Evolutionary conservation across 2,329 filamentous ascomycete genomes (phyloP).

Genomic region (Colletotrichum spinosum): DNA sequence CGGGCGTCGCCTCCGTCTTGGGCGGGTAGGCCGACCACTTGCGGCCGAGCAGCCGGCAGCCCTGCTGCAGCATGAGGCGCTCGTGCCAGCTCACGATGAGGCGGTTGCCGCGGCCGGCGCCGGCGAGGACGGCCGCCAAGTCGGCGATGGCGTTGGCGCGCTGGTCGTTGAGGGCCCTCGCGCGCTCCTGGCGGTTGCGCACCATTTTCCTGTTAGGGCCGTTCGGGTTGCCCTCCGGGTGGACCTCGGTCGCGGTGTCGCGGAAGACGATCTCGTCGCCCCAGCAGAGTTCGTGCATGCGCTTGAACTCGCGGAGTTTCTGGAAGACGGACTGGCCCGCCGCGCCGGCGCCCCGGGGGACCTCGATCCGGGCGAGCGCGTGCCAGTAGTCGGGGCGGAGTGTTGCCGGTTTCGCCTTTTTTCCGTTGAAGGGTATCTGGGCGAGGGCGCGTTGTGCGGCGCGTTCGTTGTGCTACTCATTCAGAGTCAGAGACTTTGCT

Average conservation of each 20-base stretch:
- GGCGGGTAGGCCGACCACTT: constrained; percentile 20
- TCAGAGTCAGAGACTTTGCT: too few species aligned
- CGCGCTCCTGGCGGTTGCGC: constrained; percentile 58
- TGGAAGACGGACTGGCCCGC: constrained; percentile 71
- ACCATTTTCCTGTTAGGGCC: constrained; percentile 47
- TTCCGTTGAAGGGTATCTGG: constrained; percentile 74
- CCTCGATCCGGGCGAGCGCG: constrained; percentile 69
- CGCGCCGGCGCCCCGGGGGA: constrained; percentile 62
- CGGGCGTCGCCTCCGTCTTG: constrained; percentile 36
- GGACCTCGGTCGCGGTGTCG: constrained; percentile 41
- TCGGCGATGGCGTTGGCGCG: constrained; percentile 72
- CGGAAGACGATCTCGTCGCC: constrained; percentile 57
- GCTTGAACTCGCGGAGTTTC: constrained; percentile 73
- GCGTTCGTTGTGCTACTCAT: too few species aligned
- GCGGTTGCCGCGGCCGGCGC: constrained; percentile 63
- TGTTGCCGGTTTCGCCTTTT: constrained; percentile 72
- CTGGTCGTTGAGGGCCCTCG: constrained; percentile 67
- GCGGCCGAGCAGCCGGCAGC: constrained; percentile 14
- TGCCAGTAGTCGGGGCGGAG: constrained; percentile 77
- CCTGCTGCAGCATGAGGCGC: constrained; percentile 29
- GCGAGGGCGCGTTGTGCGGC: constrained; percentile 53
- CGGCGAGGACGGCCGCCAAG: constrained; percentile 68
- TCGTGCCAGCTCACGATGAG: constrained; percentile 46
- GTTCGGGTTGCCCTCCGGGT: background rate
- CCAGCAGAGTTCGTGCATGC: constrained; percentile 73